Conservation (phyloP, 108 stramenopile species). For the Nitzschia inconspicua region DNA sequence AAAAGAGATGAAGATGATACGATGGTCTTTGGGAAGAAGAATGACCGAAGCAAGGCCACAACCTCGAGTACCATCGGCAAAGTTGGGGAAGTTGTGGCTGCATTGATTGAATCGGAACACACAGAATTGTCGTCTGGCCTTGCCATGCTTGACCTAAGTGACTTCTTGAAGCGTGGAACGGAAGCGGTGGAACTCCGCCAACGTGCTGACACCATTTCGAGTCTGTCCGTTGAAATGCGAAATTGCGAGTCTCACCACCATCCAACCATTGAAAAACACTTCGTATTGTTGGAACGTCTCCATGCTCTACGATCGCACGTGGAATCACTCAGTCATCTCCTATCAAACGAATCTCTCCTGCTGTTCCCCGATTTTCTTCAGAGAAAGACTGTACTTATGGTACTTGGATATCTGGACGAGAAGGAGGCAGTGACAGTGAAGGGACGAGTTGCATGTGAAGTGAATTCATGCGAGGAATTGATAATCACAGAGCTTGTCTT, state of each 20-base stretch:
- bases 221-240: constrained; percentile 34
- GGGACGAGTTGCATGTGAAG: constrained; percentile 94
- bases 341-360: constrained; percentile 84
- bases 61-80: constrained; percentile 47
- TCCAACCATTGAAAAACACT: constrained; percentile 63
- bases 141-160: constrained; percentile 46
- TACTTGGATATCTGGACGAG: constrained; percentile 86
- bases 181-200: constrained; percentile 56
- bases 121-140: constrained; percentile 42
- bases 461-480: constrained; percentile 93
- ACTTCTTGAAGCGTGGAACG: constrained; percentile 61
- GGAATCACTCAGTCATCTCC: constrained; percentile 54
- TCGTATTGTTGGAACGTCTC: constrained; percentile 54
- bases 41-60: constrained; percentile 1
- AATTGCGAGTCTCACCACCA: constrained; percentile 61
- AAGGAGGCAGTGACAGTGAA: constrained; percentile 89
- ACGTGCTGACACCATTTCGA: constrained; percentile 36
- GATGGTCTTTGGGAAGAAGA: constrained; percentile 13
- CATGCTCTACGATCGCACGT: constrained; percentile 59
- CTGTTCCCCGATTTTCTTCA: constrained; percentile 96
- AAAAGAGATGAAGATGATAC: constrained; percentile 13
- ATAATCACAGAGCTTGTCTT: constrained; percentile 97
- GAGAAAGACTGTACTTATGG: constrained; percentile 76
- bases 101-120: constrained; percentile 53
- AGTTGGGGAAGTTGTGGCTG: constrained; percentile 31